Base-by-base conservation (phyloP, 2,329 filamentous ascomycete genomes). In the Arthroderma sp. region DNA sequence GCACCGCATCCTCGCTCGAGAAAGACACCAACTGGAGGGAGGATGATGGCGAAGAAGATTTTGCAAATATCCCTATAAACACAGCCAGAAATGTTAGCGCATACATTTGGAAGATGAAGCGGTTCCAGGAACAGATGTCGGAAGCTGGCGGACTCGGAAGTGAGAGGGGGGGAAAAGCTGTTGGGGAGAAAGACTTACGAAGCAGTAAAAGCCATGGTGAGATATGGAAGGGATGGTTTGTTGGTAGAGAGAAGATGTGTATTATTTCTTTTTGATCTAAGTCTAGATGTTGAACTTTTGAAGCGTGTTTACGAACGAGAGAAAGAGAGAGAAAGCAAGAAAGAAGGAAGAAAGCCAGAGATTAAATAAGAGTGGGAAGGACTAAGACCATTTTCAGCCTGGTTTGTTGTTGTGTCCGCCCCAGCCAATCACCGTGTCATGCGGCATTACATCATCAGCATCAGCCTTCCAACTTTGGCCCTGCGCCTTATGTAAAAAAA, bases 1-100 rank as follows among this genome's bases (percentile, higher is more conserved):
- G 81, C 78, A 62, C 82, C 82, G 70, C 87, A 94, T 58, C 87
- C 87, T 56, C 83, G 80, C 81, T 94, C 87, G 56, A 94, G 83
- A 77, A 94, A 91, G 64, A 94, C 87, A 71, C 87, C 87, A 45
- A 94, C 70, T 63, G 87, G 87, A 46, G 87, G 87, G 53, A 94
- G 78, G 70, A 94, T 71, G 73, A 94, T 73, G 73, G 87, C 87
- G 70, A 94, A 75, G 69, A 94, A 76, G 73, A 84, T 82, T 71
- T 84, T 84, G 77, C 79, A 80, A 68, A 84, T 78, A 63, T 85
- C 80, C 64, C 80, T 83, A 57, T 32, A 37, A 38, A 39, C 30
- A 38, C 8, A 41, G 37, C 43, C 30, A 22, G 22, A 29, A 15
- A 30, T 43, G 30, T 36, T 7, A 32, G 29, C 27, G 22, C 7